phyloP scores from a whole-genome alignment of 2,329 filamentous ascomycete species.

The Phyllosticta citribraziliensis region DNA sequence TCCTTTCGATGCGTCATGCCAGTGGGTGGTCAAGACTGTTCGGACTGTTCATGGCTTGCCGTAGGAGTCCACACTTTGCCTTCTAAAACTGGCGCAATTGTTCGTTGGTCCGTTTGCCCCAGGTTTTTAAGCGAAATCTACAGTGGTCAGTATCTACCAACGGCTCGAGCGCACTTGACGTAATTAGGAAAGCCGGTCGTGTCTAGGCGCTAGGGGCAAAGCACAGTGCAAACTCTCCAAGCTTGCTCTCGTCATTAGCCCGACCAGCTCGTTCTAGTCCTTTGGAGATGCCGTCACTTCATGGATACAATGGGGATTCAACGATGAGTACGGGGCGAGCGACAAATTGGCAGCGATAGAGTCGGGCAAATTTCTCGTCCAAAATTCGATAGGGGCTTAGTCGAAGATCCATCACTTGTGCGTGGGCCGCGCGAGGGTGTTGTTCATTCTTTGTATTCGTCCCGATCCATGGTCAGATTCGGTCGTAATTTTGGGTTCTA shows the following conservation, averaged over 20 bases:
- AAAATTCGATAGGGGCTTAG: background rate
- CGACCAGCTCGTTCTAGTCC: no score
- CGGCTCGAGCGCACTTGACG: no score
- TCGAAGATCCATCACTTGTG: background rate
- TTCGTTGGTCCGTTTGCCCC: no score
- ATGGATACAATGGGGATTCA: background rate
- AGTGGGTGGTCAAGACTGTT: no score
- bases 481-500: constrained; percentile 11
- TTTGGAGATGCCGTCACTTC: background rate
- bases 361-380: background rate
- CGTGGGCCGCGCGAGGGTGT: background rate
- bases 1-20: background rate
- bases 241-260: no score
- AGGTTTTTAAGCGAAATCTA: no score
- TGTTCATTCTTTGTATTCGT: constrained; percentile 11
- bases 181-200: no score
- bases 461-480: constrained; percentile 11
- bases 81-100: no score
- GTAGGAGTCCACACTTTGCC: background rate
- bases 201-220: no score
- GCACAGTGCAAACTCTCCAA: no score
- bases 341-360: background rate
- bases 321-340: background rate
- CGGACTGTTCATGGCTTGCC: background rate
- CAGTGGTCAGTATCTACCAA: no score